Evolutionary conservation across 805 yeast species (phyloP).

Genomic region (Priceomyces haplophilus): DNA sequence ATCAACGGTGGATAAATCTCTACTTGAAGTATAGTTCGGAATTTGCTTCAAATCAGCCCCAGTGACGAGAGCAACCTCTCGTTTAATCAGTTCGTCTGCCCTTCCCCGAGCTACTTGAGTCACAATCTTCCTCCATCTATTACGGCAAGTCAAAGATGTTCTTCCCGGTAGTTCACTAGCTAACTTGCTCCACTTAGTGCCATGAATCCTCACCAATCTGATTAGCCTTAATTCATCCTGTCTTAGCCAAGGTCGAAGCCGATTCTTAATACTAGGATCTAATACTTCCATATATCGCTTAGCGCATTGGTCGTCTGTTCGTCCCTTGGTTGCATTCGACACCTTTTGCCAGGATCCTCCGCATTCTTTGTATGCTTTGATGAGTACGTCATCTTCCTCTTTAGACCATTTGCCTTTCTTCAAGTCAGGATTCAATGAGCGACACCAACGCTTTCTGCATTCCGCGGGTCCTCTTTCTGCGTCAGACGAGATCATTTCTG

Average conservation of each 20-base stretch:
- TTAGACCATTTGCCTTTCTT: slow-evolving; percentile 85
- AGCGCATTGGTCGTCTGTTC: slow-evolving; percentile 95
- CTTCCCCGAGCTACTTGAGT: slow-evolving; percentile 69
- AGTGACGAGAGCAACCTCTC: slow-evolving; percentile 57
- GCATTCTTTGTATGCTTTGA: slow-evolving; percentile 59
- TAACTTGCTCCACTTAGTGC: slow-evolving; percentile 88
- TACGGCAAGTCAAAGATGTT: slow-evolving; percentile 86
- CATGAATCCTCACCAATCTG: slow-evolving; percentile 63
- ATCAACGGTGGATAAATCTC: too few relatives aligned
- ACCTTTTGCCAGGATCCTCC: slow-evolving; percentile 90
- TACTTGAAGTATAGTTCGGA: not conserved
- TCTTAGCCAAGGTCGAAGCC: slow-evolving; percentile 74
- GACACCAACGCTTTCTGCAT: slow-evolving; percentile 84
- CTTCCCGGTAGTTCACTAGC: slow-evolving; percentile 69
- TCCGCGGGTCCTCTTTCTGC: slow-evolving; percentile 68
- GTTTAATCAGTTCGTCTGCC: slow-evolving; percentile 52
- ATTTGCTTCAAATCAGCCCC: slow-evolving; percentile 9
- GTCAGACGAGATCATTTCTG: slow-evolving; percentile 38
- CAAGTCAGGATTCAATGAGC: slow-evolving; percentile 77
- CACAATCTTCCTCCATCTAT: slow-evolving; percentile 86
- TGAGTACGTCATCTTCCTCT: slow-evolving; percentile 67
- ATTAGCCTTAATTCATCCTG: slow-evolving; percentile 74
- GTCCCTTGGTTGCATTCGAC: slow-evolving; percentile 68
- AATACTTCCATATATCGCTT: slow-evolving; percentile 85
- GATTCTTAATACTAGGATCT: slow-evolving; percentile 74